A percentile compares a stretch with the other conserved stretches of the same genome.
Evolutionary conservation across 2,329 filamentous ascomycete genomes (phyloP).

Genomic region (Claviceps humidiphila): DNA sequence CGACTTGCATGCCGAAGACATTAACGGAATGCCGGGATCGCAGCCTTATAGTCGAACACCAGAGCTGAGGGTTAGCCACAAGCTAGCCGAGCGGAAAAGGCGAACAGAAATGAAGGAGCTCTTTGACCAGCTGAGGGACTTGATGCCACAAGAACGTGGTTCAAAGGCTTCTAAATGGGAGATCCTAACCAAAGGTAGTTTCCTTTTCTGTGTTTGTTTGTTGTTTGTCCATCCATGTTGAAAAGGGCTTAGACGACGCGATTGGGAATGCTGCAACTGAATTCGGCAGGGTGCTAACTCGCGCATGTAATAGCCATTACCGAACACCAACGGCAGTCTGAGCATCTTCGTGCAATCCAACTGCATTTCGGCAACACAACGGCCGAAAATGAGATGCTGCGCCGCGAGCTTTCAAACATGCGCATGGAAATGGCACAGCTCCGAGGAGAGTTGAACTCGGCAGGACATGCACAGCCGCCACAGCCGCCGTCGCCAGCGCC

Average conservation of each 20-base stretch:
- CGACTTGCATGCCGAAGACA: constrained; percentile 50
- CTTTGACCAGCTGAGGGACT: constrained; percentile 65
- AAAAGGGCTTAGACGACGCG: no score
- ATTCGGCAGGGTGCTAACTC: not conserved
- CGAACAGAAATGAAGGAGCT: constrained; percentile 81
- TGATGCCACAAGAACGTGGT: constrained; percentile 68
- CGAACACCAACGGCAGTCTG: constrained; percentile 43
- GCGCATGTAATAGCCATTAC: constrained; percentile 35
- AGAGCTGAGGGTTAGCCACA: constrained; percentile 71
- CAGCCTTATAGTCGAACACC: constrained; percentile 76
- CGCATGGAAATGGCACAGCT: constrained; percentile 36
- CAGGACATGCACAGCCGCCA: constrained; percentile 12
- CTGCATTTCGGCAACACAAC: constrained; percentile 28
- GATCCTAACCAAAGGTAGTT: constrained; percentile 67
- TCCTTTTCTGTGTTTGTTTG: no score
- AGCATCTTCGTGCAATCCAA: constrained; percentile 33
- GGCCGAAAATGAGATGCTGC: constrained; percentile 33
- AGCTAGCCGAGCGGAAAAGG: constrained; percentile 71
- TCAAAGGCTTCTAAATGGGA: constrained; percentile 87
- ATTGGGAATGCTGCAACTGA: no score
- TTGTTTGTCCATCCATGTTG: no score
- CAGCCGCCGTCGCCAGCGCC: constrained; percentile 14
- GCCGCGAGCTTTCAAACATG: constrained; percentile 34
- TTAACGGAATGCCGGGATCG: constrained; percentile 34
- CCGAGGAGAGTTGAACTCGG: constrained; percentile 20